Base-by-base conservation (phyloP, 1,139 yeast genomes). In the Arxiozyma slooffiae region DNA sequence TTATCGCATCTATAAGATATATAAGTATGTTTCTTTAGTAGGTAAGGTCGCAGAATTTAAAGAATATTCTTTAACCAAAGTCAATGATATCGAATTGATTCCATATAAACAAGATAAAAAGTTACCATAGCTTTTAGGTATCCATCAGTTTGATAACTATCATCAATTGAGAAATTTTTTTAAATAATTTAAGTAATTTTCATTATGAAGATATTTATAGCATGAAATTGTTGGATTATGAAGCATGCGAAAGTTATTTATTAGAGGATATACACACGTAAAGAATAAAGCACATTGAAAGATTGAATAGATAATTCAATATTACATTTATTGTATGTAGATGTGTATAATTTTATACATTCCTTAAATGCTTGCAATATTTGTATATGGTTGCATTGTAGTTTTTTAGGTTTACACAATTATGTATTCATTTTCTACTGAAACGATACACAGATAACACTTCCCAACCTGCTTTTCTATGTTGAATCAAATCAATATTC, bases 391-490 rank as follows among this genome's bases (percentile, higher is more conserved):
- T 17, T 14, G 26, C 17, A 41, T 16, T 24, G 26, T 23, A 14
- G 20, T 39, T 16, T 18, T 21, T 5, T 11, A 21, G 4, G 23
- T 21, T 14, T 9, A 11, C 6, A 18, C 7, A 7, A 14, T 39
- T 17, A 21, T 14, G 3, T 30, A 22, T 34, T 14, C n/a, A n/a
- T 17, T 20, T 42, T 17, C 40, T 44, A 21, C 26, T 44, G 55
- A 83, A 82, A 54, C 77, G 73, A 63, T 82, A 75, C 16, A 92
- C 83, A 53, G 87, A 78, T 39, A 92, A 71, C n/a, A 85, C 92
- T 67, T 92, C 98, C 96, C 97, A 88, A 0, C 97, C 97, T 0
- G 97, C 96, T 60, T 85, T 86, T 50, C 96, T 73, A 49, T 75
- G 72, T 8, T 80, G 74, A 1, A 85, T 71, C 22, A 68, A 57